Evolutionary conservation across 2,329 filamentous ascomycete species (phyloP).

Genomic region (Scolecobasidium constrictum): DNA sequence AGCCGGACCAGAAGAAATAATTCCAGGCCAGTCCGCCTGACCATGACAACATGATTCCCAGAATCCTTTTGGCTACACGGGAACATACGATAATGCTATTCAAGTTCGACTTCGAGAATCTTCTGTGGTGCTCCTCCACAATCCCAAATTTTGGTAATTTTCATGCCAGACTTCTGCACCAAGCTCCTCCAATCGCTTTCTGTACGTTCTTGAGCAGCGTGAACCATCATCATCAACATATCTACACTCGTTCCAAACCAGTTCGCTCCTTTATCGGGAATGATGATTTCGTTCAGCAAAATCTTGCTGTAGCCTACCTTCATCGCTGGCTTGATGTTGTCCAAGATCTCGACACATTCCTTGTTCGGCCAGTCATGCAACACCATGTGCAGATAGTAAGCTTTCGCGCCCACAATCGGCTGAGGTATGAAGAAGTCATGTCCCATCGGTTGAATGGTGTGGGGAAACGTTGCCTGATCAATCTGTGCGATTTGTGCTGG

Average conservation of each 20-base stretch:
- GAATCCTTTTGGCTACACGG: too few species aligned
- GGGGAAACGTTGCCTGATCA: background rate
- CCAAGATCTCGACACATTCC: constrained; percentile 16
- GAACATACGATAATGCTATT: too few species aligned
- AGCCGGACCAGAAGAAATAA: too few species aligned
- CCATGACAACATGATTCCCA: too few species aligned
- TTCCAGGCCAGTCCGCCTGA: too few species aligned
- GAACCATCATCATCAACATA: constrained; percentile 29
- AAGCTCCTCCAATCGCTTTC: constrained; percentile 24
- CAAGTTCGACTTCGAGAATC: constrained; percentile 5
- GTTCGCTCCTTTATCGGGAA: constrained; percentile 18
- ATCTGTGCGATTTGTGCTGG: background rate
- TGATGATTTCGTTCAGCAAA: constrained; percentile 21
- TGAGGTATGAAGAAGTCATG: constrained; percentile 12
- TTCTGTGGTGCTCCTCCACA: background rate
- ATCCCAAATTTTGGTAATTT: constrained; percentile 15
- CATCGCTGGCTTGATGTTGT: constrained; percentile 16
- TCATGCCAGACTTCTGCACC: constrained; percentile 19
- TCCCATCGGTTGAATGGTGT: background rate
- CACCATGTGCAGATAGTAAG: constrained; percentile 14
- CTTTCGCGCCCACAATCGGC: constrained; percentile 12
- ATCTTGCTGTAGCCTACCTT: constrained; percentile 21
- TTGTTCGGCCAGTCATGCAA: constrained; percentile 22
- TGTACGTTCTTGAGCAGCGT: constrained; percentile 27
- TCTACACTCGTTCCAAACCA: constrained; percentile 24